Evolutionary conservation across 2,329 filamentous ascomycete genomes (phyloP).

Genomic region (Phialocephala subalpina): DNA sequence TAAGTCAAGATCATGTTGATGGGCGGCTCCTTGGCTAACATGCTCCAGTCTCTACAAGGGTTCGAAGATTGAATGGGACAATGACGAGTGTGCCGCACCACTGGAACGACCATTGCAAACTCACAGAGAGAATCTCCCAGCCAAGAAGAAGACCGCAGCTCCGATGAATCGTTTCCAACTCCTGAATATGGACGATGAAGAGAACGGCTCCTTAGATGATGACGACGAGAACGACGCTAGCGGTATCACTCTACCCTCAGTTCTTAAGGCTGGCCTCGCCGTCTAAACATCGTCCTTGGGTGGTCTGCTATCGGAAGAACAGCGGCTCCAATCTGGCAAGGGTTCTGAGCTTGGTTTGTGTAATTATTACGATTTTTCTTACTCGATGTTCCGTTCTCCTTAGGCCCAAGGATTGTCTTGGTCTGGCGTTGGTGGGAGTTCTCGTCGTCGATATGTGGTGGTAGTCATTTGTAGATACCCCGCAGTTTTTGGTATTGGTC

Average conservation of each 20-base stretch:
- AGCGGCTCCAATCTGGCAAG: not conserved
- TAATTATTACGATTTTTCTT: not conserved
- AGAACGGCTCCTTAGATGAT: conserved; percentile 37
- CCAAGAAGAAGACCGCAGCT: conserved; percentile 51
- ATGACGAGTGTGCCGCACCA: conserved; percentile 72
- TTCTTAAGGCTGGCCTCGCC: conserved; percentile 17
- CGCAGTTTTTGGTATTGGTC: conserved; percentile 18
- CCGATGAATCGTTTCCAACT: conserved; percentile 69
- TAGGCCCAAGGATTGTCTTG: conserved; percentile 1
- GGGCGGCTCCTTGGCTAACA: conserved; percentile 18
- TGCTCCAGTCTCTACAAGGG: conserved; percentile 69
- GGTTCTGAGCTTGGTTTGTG: not conserved
- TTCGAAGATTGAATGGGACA: conserved; percentile 73
- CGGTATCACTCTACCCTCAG: conserved; percentile 26
- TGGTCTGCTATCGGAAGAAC: not conserved
- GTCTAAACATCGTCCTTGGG: not conserved
- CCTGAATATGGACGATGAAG: conserved; percentile 58
- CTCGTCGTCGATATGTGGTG: conserved; percentile 24
- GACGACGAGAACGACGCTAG: conserved; percentile 33
- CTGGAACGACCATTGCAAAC: conserved; percentile 37
- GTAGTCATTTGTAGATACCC: conserved; percentile 33
- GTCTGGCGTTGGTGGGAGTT: conserved; percentile 31
- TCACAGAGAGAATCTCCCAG: conserved; percentile 39
- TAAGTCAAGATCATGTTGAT: conserved; percentile 17
- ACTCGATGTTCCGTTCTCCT: not conserved